Evolutionary conservation across 495 filamentous ascomycete genomes (phyloP), one percentile per base, ranked within the genome.

Genomic region (Trichoderma erinaceum): DNA sequence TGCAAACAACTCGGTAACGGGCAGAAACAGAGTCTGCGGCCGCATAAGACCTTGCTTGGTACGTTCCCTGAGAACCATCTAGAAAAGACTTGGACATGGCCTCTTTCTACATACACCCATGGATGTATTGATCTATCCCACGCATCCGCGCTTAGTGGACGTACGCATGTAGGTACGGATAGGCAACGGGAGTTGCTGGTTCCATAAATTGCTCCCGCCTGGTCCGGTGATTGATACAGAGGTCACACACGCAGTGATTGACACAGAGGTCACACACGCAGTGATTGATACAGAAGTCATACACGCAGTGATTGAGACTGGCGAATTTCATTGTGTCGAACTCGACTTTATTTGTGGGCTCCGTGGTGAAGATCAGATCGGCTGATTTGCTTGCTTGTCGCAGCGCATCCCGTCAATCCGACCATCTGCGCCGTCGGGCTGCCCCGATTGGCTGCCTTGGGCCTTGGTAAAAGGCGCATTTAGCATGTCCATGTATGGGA

Each of bases 321-420:
- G 18, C 18, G 18, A 52, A 25, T 38, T 38, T 38, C 35, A 7
- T 38, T 5, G 35, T 10, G 35, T 38, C 35, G 0, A 38, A 38
- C 35, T 38, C 7, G 25, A 61, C 15, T 13, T 32, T 1, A 11
- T 61, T 61, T 32, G 8, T 61, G 56, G 12, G 25, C 23, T 29
- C 27, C 27, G 3, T 61, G 23, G 11, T 21, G n/a, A 61, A n/a
- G n/a, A 21, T 21, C 23, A n/a, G 56, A 61, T 61, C 56, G 56
- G 15, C 56, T 61, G 56, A 61, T 32, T 52, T 13, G 15, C 56
- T 32, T 61, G 15, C 56, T 32, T 61, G 18, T 25, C 50, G 25
- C 56, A 27, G 56, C 35, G 56, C 56, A 32, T 61, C 25, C 35
- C 56, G 16, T 61, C 56, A 61, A n/a, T 61, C 25, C 56, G 56